These are phyloP conservation scores for Reutealis trisperma DNA, from an alignment of 345 rosid genomes.

Conservation along the genomic window DNA sequence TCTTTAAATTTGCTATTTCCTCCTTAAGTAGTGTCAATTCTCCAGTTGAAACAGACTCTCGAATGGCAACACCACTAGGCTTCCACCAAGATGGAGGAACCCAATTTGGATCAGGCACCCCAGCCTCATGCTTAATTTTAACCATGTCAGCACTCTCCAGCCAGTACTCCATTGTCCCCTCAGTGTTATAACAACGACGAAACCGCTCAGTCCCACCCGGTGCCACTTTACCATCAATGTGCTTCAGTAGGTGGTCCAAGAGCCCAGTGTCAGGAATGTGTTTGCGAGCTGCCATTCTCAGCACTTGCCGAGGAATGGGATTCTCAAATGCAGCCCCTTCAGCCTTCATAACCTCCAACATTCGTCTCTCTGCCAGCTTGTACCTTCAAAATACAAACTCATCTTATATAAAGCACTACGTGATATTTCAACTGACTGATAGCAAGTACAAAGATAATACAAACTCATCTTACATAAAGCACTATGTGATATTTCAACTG, in stretches of 20 bases:
- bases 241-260: conserved; percentile 90
- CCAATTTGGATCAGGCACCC: conserved; percentile 60
- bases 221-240: conserved; percentile 83
- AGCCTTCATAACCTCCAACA: conserved; percentile 70
- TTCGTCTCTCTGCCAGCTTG: conserved; percentile 58
- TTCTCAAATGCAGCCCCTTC: conserved; percentile 70
- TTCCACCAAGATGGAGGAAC: conserved; percentile 65
- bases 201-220: conserved; percentile 81
- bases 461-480: not conserved
- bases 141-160: conserved; percentile 78
- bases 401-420: not conserved
- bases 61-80: conserved; percentile 34
- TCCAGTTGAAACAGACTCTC: conserved; percentile 43
- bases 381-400: conserved; percentile 47
- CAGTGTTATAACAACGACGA: conserved; percentile 79
- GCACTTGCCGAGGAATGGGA: conserved; percentile 57
- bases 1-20: conserved; percentile 58
- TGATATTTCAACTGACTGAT: conserved; percentile 2
- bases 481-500: not conserved
- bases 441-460: not conserved
- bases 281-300: conserved; percentile 67
- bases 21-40: conserved; percentile 52
- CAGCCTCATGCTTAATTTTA: conserved; percentile 61
- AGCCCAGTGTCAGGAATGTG: conserved; percentile 90
- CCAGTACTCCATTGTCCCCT: conserved; percentile 89